phyloP scores from a whole-genome alignment of 306 rosid genomes.

The Quercus mongolica region DNA sequence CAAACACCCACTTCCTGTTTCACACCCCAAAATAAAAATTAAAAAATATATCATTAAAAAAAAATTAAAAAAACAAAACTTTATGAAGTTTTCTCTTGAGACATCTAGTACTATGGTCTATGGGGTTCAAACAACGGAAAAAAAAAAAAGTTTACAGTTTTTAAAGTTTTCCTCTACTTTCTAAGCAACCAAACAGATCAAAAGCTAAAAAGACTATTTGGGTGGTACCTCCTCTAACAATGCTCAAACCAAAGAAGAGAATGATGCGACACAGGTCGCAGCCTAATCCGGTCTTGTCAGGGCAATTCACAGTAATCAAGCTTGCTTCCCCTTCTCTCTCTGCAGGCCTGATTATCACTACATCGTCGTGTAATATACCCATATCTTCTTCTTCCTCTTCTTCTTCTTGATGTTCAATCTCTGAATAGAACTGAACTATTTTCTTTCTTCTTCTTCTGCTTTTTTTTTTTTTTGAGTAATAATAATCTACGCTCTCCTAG shows the following conservation, averaged over 20 bases:
- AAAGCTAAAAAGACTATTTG: not conserved
- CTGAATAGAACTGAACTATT: not conserved
- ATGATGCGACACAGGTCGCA: constrained; percentile 92
- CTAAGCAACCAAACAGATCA: constrained; percentile 7
- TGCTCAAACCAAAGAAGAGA: constrained; percentile 90
- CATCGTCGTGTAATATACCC: constrained; percentile 82
- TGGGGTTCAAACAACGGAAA: not conserved
- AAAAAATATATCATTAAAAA: not conserved
- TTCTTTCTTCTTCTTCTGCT: not conserved
- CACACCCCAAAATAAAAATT: not conserved
- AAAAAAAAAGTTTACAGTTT: not conserved
- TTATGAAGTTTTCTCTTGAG: not conserved
- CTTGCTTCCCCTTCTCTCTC: constrained; percentile 68
- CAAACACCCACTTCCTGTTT: constrained; percentile 13
- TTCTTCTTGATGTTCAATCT: not conserved
- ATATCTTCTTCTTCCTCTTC: constrained; percentile 25
- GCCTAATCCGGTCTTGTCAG: constrained; percentile 94
- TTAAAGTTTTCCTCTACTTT: not conserved
- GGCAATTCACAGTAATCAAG: constrained; percentile 86
- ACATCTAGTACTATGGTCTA: not conserved
- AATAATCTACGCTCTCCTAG: not conserved
- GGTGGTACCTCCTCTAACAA: constrained; percentile 81
- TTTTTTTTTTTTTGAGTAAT: not conserved
- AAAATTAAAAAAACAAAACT: not conserved
- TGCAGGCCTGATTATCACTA: constrained; percentile 58